phyloP scores from a whole-genome alignment of 768 basidiomycete species.

The Suillus occidentalis region DNA sequence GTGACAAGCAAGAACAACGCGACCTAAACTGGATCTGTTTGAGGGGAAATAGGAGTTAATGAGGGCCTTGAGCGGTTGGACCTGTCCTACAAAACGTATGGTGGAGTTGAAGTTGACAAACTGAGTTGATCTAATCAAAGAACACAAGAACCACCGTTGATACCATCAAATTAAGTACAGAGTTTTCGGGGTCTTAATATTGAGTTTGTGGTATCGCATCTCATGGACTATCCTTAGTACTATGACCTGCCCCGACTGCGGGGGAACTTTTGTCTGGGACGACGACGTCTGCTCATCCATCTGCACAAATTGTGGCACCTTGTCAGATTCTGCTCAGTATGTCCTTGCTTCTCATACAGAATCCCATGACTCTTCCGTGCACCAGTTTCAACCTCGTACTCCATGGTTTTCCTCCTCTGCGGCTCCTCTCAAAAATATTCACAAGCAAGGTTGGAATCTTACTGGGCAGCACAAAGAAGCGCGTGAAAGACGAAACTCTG shows the following conservation, averaged over 20 bases:
- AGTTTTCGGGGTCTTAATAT: slow-evolving; percentile 26
- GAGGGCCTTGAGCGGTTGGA: slow-evolving; percentile 13
- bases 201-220: too few relatives aligned
- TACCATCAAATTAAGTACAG: slow-evolving; percentile 10
- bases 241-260: slow-evolving; percentile 54
- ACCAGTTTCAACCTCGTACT: slow-evolving; percentile 28
- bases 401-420: slow-evolving; percentile 26
- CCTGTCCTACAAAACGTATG: not conserved
- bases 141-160: not conserved
- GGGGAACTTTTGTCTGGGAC: slow-evolving; percentile 51
- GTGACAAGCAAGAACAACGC: not conserved
- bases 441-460: slow-evolving; percentile 57
- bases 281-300: slow-evolving; percentile 59
- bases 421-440: slow-evolving; percentile 50
- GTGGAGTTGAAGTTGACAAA: not conserved
- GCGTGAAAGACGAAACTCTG: slow-evolving; percentile 62
- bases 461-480: slow-evolving; percentile 67
- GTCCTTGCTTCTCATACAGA: slow-evolving; percentile 53
- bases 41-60: slow-evolving; percentile 10
- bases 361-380: slow-evolving; percentile 33
- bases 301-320: slow-evolving; percentile 72
- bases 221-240: too few relatives aligned
- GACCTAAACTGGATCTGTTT: not conserved
- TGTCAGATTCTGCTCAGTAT: slow-evolving; percentile 60
- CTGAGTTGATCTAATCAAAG: slow-evolving; percentile 6